Base-by-base conservation (phyloP, 2,329 filamentous ascomycete genomes). In the Aspergillus hiratsukae region DNA sequence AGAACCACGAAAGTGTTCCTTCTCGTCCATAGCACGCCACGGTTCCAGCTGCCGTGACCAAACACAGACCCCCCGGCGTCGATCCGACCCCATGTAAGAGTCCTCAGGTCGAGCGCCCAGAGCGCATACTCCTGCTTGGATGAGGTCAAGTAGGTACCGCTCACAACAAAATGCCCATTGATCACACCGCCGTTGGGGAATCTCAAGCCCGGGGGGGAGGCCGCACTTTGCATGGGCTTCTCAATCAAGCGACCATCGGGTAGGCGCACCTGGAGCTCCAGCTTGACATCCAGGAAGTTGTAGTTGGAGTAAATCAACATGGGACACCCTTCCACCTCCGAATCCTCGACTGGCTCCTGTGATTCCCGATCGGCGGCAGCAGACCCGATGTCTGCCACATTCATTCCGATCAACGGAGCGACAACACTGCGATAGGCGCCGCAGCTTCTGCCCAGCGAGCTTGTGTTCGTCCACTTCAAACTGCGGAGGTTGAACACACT, bases 221-320 rank as follows among this genome's bases (percentile, higher is more conserved):
- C 90, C 5, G 85, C 83, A 19, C 90, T 87, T 40, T 71, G 72
- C 93, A 99, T 97, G 27, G 89, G 84, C 74, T 90, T 92, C 72
- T 99, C 94, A 1, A 86, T 84, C 53, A 99, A 77, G 0, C 85
- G 86, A 29, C 94, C 93, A 70, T 97, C 92, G 1, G 90, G 84
- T 8, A 89, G 81, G 52, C 94, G 85, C 49, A 99, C 85, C 73
- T 97, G 94, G 40, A 99, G 79, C 73, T 99, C 94, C 25, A 99
- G 79, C 72, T 96, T 97, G 63, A 99, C 94, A 66, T 99, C 93
- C 54, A 99, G 75, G 68, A 99, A 99, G 74, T 99, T 97, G 75
- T 99, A 99, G 71, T 99, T 99, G 25, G 93, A 97, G 73, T 99
- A 99, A 48, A 99, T 95, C 60, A 99, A 82, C 91, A 97, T 97